Conservation (phyloP, 2,329 filamentous ascomycete genomes). For the Esteya vermicola region DNA sequence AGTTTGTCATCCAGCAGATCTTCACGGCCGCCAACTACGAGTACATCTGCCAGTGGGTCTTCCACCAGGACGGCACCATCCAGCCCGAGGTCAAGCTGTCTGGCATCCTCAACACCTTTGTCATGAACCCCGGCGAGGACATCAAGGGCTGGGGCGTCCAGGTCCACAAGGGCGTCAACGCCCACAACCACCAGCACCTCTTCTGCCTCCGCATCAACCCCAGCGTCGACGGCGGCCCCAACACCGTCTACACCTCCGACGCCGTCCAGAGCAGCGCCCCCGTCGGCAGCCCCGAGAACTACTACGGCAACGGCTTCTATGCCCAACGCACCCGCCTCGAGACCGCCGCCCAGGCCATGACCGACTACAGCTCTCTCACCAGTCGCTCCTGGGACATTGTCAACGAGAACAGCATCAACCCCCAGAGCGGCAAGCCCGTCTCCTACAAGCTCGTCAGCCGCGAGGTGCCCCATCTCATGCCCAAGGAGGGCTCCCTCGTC, state of each 20-base stretch:
- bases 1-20: conserved; percentile 77
- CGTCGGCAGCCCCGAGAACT: conserved; percentile 70
- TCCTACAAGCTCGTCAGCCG: conserved; percentile 83
- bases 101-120: conserved; percentile 84
- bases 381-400: conserved; percentile 81
- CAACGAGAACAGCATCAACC: conserved; percentile 73
- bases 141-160: conserved; percentile 81
- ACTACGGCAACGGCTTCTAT: conserved; percentile 81
- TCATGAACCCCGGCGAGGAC: conserved; percentile 67
- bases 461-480: conserved; percentile 64
- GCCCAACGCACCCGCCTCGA: conserved; percentile 69
- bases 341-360: conserved; percentile 53
- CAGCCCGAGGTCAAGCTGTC: conserved; percentile 87
- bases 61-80: conserved; percentile 68
- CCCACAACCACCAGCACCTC: conserved; percentile 82
- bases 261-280: conserved; percentile 55
- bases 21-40: conserved; percentile 63
- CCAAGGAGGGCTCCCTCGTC: conserved; percentile 67
- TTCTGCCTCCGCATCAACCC: conserved; percentile 68
- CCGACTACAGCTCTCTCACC: conserved; percentile 69
- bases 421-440: conserved; percentile 70
- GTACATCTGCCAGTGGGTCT: conserved; percentile 31
- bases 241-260: conserved; percentile 72
- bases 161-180: conserved; percentile 82
- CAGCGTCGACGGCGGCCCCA: conserved; percentile 72